Percentiles rank a stretch among this genome's conserved stretches.
phyloP scores from a whole-genome alignment of 768 basidiomycete species.

The Leccinum ochraceum region DNA sequence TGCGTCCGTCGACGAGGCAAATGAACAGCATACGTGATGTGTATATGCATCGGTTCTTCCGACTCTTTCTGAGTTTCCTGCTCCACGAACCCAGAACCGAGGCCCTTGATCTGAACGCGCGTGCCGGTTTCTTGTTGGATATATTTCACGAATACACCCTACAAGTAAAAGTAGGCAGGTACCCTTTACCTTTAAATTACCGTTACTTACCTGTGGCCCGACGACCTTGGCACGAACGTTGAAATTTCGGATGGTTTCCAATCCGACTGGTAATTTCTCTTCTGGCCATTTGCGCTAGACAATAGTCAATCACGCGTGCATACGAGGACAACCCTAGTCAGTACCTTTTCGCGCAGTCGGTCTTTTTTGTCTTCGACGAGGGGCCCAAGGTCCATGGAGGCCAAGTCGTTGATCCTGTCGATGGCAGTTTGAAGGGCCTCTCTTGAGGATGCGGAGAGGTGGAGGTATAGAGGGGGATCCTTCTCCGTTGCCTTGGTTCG shows the following conservation, averaged over 20 bases:
- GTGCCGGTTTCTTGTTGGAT: constrained; percentile 97
- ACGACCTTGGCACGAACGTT: constrained; percentile 98
- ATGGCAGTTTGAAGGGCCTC: constrained; percentile 68
- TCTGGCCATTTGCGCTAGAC: constrained; percentile 95
- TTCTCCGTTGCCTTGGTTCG: constrained; percentile 86
- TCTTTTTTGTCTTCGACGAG: constrained; percentile 80
- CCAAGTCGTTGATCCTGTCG: constrained; percentile 72
- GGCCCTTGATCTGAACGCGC: constrained; percentile 95
- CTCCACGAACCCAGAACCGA: constrained; percentile 94
- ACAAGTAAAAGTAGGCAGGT: background rate
- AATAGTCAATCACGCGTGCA: constrained; percentile 10
- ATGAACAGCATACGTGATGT: constrained; percentile 69
- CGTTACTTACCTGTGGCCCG: constrained; percentile 84
- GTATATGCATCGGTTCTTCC: constrained; percentile 89
- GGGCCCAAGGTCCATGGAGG: constrained; percentile 73
- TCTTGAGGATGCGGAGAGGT: constrained; percentile 76
- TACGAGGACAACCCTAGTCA: background rate
- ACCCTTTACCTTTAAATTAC: background rate
- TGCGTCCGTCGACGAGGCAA: constrained; percentile 8
- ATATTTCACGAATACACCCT: constrained; percentile 96
- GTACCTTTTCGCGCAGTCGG: constrained; percentile 64
- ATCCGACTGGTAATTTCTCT: constrained; percentile 85
- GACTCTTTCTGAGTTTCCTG: constrained; percentile 85
- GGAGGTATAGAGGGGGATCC: constrained; percentile 92
- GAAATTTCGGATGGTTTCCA: constrained; percentile 94